Conservation (phyloP, 2,329 filamentous ascomycete species). For the Aspergillus vadensis region DNA sequence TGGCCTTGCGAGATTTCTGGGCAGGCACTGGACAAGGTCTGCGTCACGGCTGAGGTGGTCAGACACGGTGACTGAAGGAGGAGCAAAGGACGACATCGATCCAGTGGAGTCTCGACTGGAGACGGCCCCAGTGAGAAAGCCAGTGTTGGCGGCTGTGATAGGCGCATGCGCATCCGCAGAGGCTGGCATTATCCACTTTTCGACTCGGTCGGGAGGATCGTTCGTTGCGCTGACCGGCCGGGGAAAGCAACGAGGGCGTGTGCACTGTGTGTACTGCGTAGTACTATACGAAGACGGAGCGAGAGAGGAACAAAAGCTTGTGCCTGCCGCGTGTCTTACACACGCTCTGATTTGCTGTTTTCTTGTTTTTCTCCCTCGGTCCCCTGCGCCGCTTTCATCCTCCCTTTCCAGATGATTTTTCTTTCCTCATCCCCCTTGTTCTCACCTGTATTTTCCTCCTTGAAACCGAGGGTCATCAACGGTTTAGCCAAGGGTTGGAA, state of each 20-base stretch:
- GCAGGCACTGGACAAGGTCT: slow-evolving; percentile 8
- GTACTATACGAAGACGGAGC: slow-evolving; percentile 7
- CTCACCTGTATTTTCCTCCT: not conserved
- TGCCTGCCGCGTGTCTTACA: slow-evolving; percentile 9
- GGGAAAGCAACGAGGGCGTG: slow-evolving; percentile 16
- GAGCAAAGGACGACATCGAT: slow-evolving; percentile 15
- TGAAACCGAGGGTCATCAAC: not conserved
- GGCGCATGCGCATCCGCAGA: slow-evolving; percentile 11
- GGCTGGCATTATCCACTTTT: slow-evolving; percentile 15
- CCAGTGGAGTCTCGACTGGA: slow-evolving; percentile 20
- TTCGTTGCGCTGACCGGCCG: slow-evolving; percentile 9
- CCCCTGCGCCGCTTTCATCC: slow-evolving; percentile 3
- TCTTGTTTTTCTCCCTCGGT: not conserved
- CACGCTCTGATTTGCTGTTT: not conserved
- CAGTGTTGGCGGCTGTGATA: not conserved
- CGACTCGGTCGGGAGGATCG: slow-evolving; percentile 14
- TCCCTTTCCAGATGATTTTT: not conserved
- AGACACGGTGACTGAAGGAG: slow-evolving; percentile 26
- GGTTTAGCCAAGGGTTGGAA: not conserved
- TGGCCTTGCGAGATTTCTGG: slow-evolving; percentile 3
- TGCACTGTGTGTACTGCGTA: not conserved
- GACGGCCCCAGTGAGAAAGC: slow-evolving; percentile 17
- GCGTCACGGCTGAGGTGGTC: slow-evolving; percentile 15
- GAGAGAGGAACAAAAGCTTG: slow-evolving; percentile 15
- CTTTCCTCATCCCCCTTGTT: not conserved